Evolutionary conservation across 176 grass and related monocot species (phyloP).

Genomic region (Dendrocalamus sinicus): DNA sequence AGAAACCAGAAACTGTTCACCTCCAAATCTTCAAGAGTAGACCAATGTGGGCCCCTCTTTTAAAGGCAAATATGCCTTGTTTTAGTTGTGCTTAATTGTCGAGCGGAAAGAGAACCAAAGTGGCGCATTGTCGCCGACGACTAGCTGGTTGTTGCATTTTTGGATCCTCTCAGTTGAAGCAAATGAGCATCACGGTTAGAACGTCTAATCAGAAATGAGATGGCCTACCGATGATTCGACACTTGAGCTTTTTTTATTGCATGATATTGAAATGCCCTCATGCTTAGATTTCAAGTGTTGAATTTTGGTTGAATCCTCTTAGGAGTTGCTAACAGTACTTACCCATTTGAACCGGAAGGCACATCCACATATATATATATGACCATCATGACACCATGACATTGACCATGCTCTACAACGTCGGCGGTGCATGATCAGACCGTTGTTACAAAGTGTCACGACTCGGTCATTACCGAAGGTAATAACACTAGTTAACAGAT

Average conservation of each 20-base stretch:
- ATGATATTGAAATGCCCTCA: background rate
- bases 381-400: no score
- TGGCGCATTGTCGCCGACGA: background rate
- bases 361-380: background rate
- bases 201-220: background rate
- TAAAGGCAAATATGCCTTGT: background rate
- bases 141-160: background rate
- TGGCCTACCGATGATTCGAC: background rate
- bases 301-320: background rate
- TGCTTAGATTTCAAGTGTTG: background rate
- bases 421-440: no score
- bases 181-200: background rate
- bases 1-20: background rate
- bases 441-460: no score
- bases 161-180: background rate
- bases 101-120: background rate
- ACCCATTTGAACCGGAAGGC: background rate
- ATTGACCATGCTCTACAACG: no score
- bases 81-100: background rate
- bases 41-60: background rate
- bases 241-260: background rate
- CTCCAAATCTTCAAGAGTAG: background rate
- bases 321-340: background rate
- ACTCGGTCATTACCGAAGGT: no score
- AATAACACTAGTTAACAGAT: no score